A percentile compares a stretch with the other conserved stretches of the same genome.
Evolutionary conservation across 805 yeast species (phyloP).

Genomic region (Yarrowia porcina): DNA sequence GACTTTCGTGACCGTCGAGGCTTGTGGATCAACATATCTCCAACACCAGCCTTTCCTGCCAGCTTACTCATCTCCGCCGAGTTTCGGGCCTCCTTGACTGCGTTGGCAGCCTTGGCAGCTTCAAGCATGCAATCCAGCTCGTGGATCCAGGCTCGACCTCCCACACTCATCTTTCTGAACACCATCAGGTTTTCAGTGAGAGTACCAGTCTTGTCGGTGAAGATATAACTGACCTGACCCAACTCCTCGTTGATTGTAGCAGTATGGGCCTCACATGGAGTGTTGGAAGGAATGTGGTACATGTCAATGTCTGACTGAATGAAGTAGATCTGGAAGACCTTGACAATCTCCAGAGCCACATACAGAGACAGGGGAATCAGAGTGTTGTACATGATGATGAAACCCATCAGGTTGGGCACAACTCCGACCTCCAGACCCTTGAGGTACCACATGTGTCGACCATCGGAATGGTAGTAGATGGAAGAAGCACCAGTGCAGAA

Average conservation of each 20-base stretch:
- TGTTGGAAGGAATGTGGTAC: constrained; percentile 79
- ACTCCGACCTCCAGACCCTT: constrained; percentile 70
- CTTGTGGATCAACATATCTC: constrained; percentile 23
- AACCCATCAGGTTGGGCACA: constrained; percentile 91
- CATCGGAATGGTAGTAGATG: constrained; percentile 43
- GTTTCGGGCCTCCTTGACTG: constrained; percentile 25
- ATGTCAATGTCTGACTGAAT: constrained; percentile 91
- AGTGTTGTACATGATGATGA: constrained; percentile 94
- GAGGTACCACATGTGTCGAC: constrained; percentile 68
- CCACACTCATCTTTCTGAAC: constrained; percentile 80
- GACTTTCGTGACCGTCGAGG: constrained; percentile 21
- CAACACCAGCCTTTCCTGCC: constrained; percentile 17
- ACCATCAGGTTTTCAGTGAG: constrained; percentile 92
- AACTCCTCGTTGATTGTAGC: constrained; percentile 94
- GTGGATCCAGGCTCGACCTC: constrained; percentile 89
- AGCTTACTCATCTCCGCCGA: constrained; percentile 2
- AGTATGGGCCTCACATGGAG: constrained; percentile 92
- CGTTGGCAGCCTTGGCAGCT: constrained; percentile 33
- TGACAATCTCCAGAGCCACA: constrained; percentile 94
- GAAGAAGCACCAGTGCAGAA: constrained; percentile 81
- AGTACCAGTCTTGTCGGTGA: constrained; percentile 97
- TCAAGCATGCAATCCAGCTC: constrained; percentile 52
- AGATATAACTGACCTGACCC: constrained; percentile 93
- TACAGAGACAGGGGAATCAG: constrained; percentile 91
- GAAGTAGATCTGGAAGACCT: constrained; percentile 76